phyloP scores from a whole-genome alignment of 2,329 filamentous ascomycete species.

The Juglanconis oblonga region DNA sequence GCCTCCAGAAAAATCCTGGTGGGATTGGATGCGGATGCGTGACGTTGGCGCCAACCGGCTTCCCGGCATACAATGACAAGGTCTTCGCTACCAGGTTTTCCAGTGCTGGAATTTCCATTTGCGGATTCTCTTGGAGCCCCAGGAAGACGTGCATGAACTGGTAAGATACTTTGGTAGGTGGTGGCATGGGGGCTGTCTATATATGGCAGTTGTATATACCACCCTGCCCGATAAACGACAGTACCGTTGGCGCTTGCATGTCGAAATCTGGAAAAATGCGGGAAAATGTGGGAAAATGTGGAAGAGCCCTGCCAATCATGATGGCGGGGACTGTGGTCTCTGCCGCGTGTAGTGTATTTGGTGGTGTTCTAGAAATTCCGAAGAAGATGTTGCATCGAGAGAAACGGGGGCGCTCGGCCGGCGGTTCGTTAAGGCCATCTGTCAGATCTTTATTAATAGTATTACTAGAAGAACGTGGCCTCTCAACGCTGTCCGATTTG shows the following conservation, averaged over 20 bases:
- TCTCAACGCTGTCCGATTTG: not conserved
- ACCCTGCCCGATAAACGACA: not conserved
- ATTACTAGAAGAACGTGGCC: not conserved
- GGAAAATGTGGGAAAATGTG: too few relatives aligned
- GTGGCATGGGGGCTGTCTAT: not conserved
- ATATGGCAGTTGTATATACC: not conserved
- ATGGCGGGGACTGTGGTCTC: not conserved
- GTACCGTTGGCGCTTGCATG: not conserved
- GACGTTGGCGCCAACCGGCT: conserved; percentile 11
- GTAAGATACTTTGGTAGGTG: not conserved
- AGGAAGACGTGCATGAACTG: not conserved
- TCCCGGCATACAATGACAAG: not conserved
- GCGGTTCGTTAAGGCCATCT: not conserved
- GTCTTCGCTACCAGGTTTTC: not conserved
- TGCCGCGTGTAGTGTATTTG: not conserved
- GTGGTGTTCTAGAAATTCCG: not conserved
- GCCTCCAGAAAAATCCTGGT: too few relatives aligned
- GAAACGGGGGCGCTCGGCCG: not conserved
- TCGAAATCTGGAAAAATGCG: not conserved
- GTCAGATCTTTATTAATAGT: not conserved
- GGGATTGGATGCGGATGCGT: not conserved
- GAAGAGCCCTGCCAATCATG: not conserved
- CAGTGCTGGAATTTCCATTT: not conserved
- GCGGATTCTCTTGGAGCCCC: not conserved
- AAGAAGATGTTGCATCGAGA: not conserved